Evolutionary conservation across 257 asterid species (phyloP).

Genomic region (Solanum chilense): DNA sequence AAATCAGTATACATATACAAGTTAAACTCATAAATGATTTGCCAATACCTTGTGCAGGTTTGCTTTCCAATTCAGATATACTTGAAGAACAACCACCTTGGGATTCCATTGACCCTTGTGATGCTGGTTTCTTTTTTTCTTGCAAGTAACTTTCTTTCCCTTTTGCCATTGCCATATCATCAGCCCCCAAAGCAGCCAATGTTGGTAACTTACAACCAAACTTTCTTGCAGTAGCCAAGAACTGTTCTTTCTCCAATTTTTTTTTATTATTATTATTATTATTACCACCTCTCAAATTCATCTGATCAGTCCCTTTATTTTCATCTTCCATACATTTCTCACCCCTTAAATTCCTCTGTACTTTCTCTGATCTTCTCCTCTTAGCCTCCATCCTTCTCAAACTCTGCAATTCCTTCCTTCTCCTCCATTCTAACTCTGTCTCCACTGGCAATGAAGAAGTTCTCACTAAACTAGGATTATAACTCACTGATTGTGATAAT

Average conservation of each 20-base stretch:
- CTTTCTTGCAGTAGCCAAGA: slow-evolving; percentile 28
- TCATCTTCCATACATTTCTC: slow-evolving; percentile 41
- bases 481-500: slow-evolving; percentile 13
- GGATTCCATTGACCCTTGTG: slow-evolving; percentile 60
- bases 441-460: slow-evolving; percentile 81
- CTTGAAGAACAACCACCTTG: slow-evolving; percentile 61
- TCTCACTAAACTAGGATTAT: slow-evolving; percentile 30
- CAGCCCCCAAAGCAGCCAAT: slow-evolving; percentile 24
- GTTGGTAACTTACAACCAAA: slow-evolving; percentile 18
- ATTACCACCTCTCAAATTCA: slow-evolving; percentile 31
- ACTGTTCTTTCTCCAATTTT: slow-evolving; percentile 42
- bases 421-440: slow-evolving; percentile 83
- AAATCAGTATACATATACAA: not conserved
- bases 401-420: slow-evolving; percentile 81
- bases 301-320: slow-evolving; percentile 39
- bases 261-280: not conserved
- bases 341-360: slow-evolving; percentile 39
- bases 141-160: slow-evolving; percentile 32
- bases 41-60: slow-evolving; percentile 45
- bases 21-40: not conserved
- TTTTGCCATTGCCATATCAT: slow-evolving; percentile 30
- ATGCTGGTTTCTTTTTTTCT: slow-evolving; percentile 13
- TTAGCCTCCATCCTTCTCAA: slow-evolving; percentile 90
- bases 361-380: slow-evolving; percentile 73
- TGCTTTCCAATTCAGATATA: slow-evolving; percentile 50